A percentile compares a stretch with the other conserved stretches of the same genome.
Conservation (phyloP, 2,329 filamentous ascomycete genomes). For the Albophoma yamanashiensis region DNA sequence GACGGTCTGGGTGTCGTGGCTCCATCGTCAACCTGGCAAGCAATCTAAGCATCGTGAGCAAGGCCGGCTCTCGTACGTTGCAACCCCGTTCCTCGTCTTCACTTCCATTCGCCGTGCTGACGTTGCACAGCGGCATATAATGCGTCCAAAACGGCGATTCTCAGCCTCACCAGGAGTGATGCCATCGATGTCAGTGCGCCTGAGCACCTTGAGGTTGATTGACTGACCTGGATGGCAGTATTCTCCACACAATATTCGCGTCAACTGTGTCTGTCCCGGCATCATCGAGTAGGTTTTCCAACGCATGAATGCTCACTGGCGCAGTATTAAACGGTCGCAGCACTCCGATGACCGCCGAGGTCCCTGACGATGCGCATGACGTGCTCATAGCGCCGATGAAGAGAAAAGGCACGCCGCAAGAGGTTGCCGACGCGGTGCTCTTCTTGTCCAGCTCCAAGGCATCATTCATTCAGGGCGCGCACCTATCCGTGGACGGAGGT, state of each 20-base stretch:
- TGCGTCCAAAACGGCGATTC: conserved; percentile 30
- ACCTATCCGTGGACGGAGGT: conserved; percentile 31
- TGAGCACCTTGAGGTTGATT: background rate
- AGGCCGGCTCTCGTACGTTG: conserved; percentile 27
- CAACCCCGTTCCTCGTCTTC: background rate
- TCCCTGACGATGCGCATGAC: conserved; percentile 19
- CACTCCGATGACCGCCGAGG: conserved; percentile 30
- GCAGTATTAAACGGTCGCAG: conserved; percentile 3
- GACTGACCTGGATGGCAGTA: conserved; percentile 20
- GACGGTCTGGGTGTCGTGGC: conserved; percentile 22
- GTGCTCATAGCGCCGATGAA: conserved; percentile 24
- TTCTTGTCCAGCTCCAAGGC: conserved; percentile 33
- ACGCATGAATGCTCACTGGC: background rate
- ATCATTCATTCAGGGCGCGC: conserved; percentile 25
- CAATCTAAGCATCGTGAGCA: conserved; percentile 29
- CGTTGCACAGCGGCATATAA: conserved; percentile 28
- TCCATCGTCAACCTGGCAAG: conserved; percentile 34
- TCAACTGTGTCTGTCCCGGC: conserved; percentile 36
- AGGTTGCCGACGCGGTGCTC: conserved; percentile 33
- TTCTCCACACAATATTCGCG: conserved; percentile 29
- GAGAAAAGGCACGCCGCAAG: conserved; percentile 30
- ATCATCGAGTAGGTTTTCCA: conserved; percentile 19
- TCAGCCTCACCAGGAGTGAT: conserved; percentile 33
- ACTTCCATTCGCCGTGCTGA: background rate
- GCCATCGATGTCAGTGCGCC: conserved; percentile 28